These are phyloP conservation scores for Lasiodiplodia theobromae DNA, from an alignment of 2,329 filamentous ascomycete species.

Conservation along the genomic window DNA sequence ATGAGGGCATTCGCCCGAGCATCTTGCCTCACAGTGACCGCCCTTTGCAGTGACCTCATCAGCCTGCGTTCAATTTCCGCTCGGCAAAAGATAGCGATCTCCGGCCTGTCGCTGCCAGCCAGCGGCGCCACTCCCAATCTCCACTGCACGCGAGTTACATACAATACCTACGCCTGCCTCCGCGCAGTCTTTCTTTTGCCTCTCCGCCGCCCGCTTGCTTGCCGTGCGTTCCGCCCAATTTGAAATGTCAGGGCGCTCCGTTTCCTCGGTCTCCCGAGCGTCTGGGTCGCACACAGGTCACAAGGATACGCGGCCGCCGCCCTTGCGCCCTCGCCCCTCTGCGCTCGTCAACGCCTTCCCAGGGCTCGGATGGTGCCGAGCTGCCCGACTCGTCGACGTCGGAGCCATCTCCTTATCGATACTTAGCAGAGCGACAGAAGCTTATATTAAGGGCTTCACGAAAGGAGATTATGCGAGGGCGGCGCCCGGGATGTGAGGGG, in stretches of 20 bases:
- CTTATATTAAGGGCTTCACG: slow-evolving; percentile 20
- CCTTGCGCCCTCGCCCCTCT: slow-evolving; percentile 13
- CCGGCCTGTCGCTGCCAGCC: not conserved
- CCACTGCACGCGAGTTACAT: slow-evolving; percentile 2
- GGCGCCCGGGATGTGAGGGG: slow-evolving; percentile 7
- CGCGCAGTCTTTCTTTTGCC: not conserved
- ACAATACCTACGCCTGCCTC: not conserved
- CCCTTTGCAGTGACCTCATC: slow-evolving; percentile 26
- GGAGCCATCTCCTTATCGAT: slow-evolving; percentile 27
- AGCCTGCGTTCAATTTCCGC: slow-evolving; percentile 20
- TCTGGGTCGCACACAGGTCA: slow-evolving; percentile 24
- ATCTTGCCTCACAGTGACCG: slow-evolving; percentile 20
- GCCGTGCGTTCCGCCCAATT: slow-evolving; percentile 20
- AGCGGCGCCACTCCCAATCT: slow-evolving; percentile 6
- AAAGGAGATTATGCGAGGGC: slow-evolving; percentile 24
- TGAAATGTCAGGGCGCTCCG: slow-evolving; percentile 2
- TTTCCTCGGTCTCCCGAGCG: slow-evolving; percentile 26
- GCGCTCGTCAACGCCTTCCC: slow-evolving; percentile 11
- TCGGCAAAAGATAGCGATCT: slow-evolving; percentile 26
- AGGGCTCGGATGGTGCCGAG: slow-evolving; percentile 24
- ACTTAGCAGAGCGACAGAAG: slow-evolving; percentile 20
- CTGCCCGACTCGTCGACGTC: slow-evolving; percentile 16
- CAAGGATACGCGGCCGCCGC: slow-evolving; percentile 20
- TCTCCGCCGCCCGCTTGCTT: slow-evolving; percentile 1
- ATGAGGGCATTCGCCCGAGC: slow-evolving; percentile 1